phyloP scores from a whole-genome alignment of 352 stramenopile species.

The Aphanomyces stellatus region DNA sequence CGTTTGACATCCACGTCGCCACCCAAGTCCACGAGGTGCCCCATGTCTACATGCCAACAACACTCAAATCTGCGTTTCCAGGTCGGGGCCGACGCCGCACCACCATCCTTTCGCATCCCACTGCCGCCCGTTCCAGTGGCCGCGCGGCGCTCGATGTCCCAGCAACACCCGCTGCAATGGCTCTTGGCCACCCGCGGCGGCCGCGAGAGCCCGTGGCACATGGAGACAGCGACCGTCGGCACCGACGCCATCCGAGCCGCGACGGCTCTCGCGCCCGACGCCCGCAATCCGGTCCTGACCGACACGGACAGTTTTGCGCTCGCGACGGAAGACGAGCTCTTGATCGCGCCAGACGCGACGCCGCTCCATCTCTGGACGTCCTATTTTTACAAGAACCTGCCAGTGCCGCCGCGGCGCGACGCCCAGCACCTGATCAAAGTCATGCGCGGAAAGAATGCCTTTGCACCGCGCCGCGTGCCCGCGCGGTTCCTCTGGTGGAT shows the following conservation, averaged over 20 bases:
- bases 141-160: background rate
- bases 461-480: background rate
- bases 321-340: background rate
- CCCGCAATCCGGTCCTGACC: background rate
- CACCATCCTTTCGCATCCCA: background rate
- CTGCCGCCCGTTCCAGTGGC: background rate
- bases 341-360: background rate
- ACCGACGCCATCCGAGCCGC: background rate
- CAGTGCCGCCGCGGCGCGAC: background rate
- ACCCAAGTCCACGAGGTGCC: constrained; percentile 2
- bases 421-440: background rate
- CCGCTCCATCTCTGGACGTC: background rate
- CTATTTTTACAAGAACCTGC: background rate
- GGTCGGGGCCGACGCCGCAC: background rate
- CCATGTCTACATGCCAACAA: background rate
- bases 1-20: background rate
- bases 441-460: background rate
- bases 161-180: constrained; percentile 3
- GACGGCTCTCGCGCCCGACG: background rate
- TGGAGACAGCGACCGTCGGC: background rate
- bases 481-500: constrained; percentile 13
- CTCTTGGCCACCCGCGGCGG: background rate
- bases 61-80: too few species aligned
- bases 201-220: background rate
- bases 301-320: background rate